Evolutionary conservation across 2,329 filamentous ascomycete genomes (phyloP).

Genomic region (Ophiocordyceps camponoti-saundersi): DNA sequence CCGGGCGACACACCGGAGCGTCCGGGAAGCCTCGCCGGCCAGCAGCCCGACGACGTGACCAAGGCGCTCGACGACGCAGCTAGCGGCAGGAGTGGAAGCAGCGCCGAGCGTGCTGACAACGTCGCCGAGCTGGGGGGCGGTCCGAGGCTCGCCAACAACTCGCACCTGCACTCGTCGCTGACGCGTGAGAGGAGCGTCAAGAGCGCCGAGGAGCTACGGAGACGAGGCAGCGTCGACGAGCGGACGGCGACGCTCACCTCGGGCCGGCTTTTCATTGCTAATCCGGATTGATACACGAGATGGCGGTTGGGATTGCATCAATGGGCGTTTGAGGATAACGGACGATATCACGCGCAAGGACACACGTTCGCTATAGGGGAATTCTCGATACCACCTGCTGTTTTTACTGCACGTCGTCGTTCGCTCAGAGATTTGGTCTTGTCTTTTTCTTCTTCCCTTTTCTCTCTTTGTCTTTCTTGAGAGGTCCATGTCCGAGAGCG

Average conservation of each 20-base stretch:
- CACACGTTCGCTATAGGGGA: slow-evolving; percentile 9
- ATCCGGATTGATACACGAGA: slow-evolving; percentile 42
- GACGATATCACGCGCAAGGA: slow-evolving; percentile 5
- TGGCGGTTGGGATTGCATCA: slow-evolving; percentile 2
- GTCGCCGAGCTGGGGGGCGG: slow-evolving; percentile 35
- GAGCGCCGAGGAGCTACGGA: slow-evolving; percentile 52
- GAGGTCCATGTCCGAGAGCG: neutral
- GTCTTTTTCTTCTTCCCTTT: neutral
- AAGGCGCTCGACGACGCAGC: slow-evolving; percentile 20
- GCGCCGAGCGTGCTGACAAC: slow-evolving; percentile 42
- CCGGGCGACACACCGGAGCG: slow-evolving; percentile 39
- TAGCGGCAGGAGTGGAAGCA: slow-evolving; percentile 37
- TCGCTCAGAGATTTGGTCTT: slow-evolving; percentile 1
- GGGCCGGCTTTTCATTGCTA: slow-evolving; percentile 67
- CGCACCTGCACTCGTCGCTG: slow-evolving; percentile 36
- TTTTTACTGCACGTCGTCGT: slow-evolving; percentile 1
- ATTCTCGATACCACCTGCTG: slow-evolving; percentile 7
- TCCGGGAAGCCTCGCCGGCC: slow-evolving; percentile 31
- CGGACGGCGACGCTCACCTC: slow-evolving; percentile 58
- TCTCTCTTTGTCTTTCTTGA: neutral
- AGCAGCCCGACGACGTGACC: slow-evolving; percentile 15
- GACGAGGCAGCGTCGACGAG: slow-evolving; percentile 72
- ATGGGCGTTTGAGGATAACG: slow-evolving; percentile 5
- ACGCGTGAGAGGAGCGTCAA: slow-evolving; percentile 49
- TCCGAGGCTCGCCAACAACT: slow-evolving; percentile 39